Evolutionary conservation across 768 basidiomycete species (phyloP), one percentile per base, ranked within the genome.

Genomic region (Suillus hirtellus): DNA sequence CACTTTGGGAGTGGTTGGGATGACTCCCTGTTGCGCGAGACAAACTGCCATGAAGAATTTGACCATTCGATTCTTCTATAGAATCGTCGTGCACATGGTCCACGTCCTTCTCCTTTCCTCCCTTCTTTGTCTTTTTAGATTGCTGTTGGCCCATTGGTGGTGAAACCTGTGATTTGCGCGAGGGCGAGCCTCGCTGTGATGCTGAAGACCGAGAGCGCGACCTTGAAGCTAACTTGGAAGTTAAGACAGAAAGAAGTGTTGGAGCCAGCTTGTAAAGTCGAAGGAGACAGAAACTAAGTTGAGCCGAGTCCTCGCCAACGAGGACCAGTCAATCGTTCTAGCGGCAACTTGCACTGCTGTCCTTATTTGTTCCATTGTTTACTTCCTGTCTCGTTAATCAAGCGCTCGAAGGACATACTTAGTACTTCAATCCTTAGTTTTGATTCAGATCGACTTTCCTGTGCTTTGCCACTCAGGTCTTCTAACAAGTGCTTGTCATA

Each of bases 101-200:
- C 72, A 80, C 84, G 68, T 87, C 88, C 40, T 58, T 86, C 75
- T 92, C 91, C 77, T 87, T 91, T 63, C 78, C 76, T 60, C 78
- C 76, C 78, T 89, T 90, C 83, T 85, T 89, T 69, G 84, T 78
- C 83, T 89, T 92, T 82, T 89, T 92, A 68, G 90, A 93, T 71
- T 87, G 85, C 79, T 90, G 89, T 75, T 92, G 91, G 79, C 92
- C 91, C 89, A 92, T 92, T 70, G 79, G 82, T 64, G 80, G 80
- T 66, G 80, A 74, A 67, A 79, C 75, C 72, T 75, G 75, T 44
- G 79, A 65, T 37, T 73, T 63, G 43, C 73, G 47, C 1, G 77
- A 60, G 2, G 80, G 78, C 17, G 86, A 79, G 67, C 80, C 79
- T 66, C 87, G 86, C 74, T 86, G 85, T 53, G 90, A 89, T 74